Evolutionary conservation across 2,329 filamentous ascomycete species (phyloP).

Genomic region (Clonostachys sp.): DNA sequence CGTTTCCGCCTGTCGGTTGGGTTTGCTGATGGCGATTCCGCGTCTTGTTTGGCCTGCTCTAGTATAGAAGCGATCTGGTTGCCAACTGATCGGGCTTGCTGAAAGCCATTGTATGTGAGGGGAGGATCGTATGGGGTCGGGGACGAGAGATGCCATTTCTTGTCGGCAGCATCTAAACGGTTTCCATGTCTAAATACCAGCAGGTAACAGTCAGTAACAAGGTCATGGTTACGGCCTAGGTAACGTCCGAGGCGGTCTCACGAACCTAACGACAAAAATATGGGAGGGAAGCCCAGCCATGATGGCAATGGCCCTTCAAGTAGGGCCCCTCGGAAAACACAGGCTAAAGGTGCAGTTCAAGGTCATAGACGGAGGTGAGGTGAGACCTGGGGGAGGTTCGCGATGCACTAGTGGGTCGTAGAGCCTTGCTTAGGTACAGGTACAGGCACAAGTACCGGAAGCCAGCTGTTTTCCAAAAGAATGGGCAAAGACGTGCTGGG

Average conservation of each 20-base stretch:
- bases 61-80: slow-evolving; percentile 75
- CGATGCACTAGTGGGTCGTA: too few relatives aligned
- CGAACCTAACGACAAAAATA: slow-evolving; percentile 37
- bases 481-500: too few relatives aligned
- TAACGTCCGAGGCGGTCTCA: background rate
- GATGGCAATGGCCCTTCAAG: background rate
- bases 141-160: slow-evolving; percentile 89
- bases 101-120: slow-evolving; percentile 90
- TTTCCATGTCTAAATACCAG: slow-evolving; percentile 68
- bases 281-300: slow-evolving; percentile 19
- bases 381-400: too few relatives aligned
- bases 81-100: slow-evolving; percentile 78
- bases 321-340: too few relatives aligned
- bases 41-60: slow-evolving; percentile 43
- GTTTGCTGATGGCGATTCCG: slow-evolving; percentile 15
- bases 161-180: slow-evolving; percentile 89
- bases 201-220: background rate
- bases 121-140: slow-evolving; percentile 94
- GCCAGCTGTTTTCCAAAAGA: too few relatives aligned
- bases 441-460: too few relatives aligned
- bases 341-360: too few relatives aligned
- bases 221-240: background rate
- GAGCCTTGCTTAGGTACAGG: too few relatives aligned
- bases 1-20: slow-evolving; percentile 40
- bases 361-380: too few relatives aligned